Percentiles rank a stretch among this genome's conserved stretches.
Evolutionary conservation across 2,329 filamentous ascomycete genomes (phyloP).

Genomic region (Fusarium foetens): DNA sequence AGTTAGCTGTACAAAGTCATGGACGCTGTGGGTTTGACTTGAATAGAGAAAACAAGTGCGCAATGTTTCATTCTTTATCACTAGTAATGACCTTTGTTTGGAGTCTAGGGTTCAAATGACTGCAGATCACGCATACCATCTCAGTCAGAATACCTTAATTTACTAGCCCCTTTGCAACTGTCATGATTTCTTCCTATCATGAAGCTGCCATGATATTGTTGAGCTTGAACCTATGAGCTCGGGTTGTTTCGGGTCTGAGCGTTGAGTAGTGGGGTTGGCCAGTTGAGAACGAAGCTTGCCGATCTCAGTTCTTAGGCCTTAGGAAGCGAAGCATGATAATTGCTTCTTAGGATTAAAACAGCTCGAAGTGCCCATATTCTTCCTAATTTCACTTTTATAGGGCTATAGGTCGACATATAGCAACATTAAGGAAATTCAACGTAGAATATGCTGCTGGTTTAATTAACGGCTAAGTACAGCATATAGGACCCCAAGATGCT

Average conservation of each 20-base stretch:
- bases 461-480: neutral
- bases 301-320: neutral
- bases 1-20: slow-evolving; percentile 24
- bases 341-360: neutral
- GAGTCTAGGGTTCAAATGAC: neutral
- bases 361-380: neutral
- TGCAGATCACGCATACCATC: neutral
- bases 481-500: neutral
- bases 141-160: neutral
- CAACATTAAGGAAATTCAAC: neutral
- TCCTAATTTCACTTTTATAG: neutral
- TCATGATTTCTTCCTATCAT: neutral
- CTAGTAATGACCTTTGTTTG: neutral
- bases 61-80: neutral
- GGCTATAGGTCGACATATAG: neutral
- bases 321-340: neutral
- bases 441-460: neutral
- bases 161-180: too few species aligned
- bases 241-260: neutral
- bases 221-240: neutral
- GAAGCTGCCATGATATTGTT: neutral
- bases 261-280: neutral
- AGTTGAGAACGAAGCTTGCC: neutral
- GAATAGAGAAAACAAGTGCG: slow-evolving; percentile 36
- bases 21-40: slow-evolving; percentile 15